Conservation (phyloP, 1,284 basidiomycete species). For the Mycena sp. region DNA sequence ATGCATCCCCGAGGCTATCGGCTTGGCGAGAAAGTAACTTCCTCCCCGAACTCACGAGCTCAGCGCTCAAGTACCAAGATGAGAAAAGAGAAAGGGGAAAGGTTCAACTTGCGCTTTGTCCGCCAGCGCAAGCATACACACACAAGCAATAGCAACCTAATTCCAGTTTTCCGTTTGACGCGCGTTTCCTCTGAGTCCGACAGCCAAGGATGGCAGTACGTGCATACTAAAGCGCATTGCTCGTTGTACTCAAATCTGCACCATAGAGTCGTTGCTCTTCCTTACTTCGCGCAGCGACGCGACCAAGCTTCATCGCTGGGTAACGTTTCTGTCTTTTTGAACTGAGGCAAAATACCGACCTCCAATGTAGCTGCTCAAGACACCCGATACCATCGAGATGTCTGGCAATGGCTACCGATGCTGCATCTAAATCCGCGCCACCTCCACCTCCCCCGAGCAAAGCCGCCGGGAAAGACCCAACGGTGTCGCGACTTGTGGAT, state of each 20-base stretch:
- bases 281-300: constrained; percentile 25
- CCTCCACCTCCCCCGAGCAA: constrained; percentile 50
- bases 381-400: constrained; percentile 50
- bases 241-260: neutral
- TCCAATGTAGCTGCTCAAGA: constrained; percentile 45
- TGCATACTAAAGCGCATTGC: neutral
- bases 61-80: too few species aligned
- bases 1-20: too few species aligned
- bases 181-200: constrained; percentile 16
- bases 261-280: constrained; percentile 26
- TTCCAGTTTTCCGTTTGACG: constrained; percentile 17
- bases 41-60: too few species aligned
- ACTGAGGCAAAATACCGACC: constrained; percentile 17
- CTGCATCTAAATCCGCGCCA: constrained; percentile 53
- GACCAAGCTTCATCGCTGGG: constrained; percentile 25
- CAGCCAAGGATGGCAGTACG: constrained; percentile 20
- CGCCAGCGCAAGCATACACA: constrained; percentile 28
- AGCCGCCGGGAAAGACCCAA: constrained; percentile 48
- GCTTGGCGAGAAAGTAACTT: too few species aligned
- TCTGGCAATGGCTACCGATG: constrained; percentile 57
- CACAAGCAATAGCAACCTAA: constrained; percentile 1
- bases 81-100: too few species aligned
- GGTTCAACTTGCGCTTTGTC: too few species aligned
- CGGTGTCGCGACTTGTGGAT: constrained; percentile 89
- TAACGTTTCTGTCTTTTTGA: constrained; percentile 9